Evolutionary conservation across 495 filamentous ascomycete genomes (phyloP).

Genomic region (Aspergillus ostianus): DNA sequence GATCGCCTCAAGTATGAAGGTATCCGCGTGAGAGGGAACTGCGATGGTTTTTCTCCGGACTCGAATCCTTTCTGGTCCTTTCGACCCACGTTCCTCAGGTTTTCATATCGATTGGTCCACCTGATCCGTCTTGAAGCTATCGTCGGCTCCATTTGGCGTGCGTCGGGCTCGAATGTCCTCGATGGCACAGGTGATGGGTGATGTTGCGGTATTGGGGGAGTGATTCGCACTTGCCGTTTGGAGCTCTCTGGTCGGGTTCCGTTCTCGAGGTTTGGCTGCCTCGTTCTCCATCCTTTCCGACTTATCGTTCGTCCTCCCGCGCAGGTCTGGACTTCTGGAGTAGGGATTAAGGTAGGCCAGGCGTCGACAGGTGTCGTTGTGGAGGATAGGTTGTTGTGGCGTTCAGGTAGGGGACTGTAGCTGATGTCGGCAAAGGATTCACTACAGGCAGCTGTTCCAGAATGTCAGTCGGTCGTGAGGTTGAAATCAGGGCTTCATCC

Average conservation of each 20-base stretch:
- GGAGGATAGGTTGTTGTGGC: no score
- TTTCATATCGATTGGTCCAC: slow-evolving; percentile 10
- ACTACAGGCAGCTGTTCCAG: background rate
- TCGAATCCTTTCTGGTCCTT: background rate
- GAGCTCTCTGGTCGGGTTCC: no score
- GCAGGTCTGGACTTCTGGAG: no score
- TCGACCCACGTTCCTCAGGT: background rate
- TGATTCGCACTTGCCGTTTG: slow-evolving; percentile 4
- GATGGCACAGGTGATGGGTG: background rate
- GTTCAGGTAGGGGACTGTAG: background rate
- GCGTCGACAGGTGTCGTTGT: no score
- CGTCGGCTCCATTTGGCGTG: background rate
- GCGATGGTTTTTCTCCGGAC: background rate
- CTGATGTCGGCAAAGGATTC: background rate
- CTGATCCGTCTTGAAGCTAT: slow-evolving; percentile 4
- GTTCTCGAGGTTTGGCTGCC: no score
- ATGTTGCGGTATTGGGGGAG: background rate
- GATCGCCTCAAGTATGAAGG: background rate
- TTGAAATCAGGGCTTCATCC: background rate
- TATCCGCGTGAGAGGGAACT: background rate
- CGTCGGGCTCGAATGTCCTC: background rate
- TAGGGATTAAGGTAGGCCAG: no score
- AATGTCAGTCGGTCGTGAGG: background rate
- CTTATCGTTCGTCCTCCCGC: no score
- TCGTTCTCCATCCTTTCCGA: no score